These are phyloP conservation scores for Erodium moschatum DNA, from an alignment of 441 rosid genomes.

Conservation along the genomic window DNA sequence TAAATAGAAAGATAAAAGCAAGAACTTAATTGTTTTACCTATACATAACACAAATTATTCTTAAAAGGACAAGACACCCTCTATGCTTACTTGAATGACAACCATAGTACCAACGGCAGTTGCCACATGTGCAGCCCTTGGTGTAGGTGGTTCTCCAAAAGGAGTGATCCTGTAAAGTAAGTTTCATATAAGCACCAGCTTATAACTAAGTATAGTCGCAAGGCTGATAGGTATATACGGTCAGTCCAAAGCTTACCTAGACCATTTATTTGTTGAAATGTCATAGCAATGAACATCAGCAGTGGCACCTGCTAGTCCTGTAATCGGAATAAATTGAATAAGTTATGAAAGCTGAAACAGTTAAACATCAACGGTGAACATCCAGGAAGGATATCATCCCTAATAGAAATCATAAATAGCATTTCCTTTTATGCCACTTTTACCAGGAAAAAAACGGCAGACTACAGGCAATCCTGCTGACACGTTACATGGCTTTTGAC, in stretches of 20 bases:
- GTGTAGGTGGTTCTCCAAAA: slow-evolving; percentile 91
- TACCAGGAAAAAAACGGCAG: background rate
- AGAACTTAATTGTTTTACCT: slow-evolving; percentile 18
- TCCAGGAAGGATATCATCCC: slow-evolving; percentile 3
- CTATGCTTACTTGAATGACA: slow-evolving; percentile 71
- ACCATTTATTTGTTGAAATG: slow-evolving; percentile 85
- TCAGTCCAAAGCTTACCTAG: slow-evolving; percentile 45
- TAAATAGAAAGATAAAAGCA: slow-evolving; percentile 21
- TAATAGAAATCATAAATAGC: background rate
- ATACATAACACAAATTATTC: slow-evolving; percentile 6
- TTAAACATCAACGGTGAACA: background rate
- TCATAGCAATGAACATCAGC: slow-evolving; percentile 97
- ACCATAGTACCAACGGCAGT: slow-evolving; percentile 99
- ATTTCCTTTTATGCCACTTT: slow-evolving; percentile 6
- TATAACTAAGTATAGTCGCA: slow-evolving; percentile 6
- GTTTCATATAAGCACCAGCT: slow-evolving; percentile 14
- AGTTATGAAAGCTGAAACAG: slow-evolving; percentile 15
- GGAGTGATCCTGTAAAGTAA: slow-evolving; percentile 61
- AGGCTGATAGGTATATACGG: background rate
- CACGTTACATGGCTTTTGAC: background rate
- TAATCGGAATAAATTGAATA: slow-evolving; percentile 28
- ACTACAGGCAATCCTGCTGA: background rate
- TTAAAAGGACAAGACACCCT: slow-evolving; percentile 6
- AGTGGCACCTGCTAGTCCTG: slow-evolving; percentile 97
- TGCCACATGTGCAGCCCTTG: slow-evolving; percentile 99